Percentiles rank a stretch among this genome's conserved stretches.
Conservation (phyloP, 2,329 filamentous ascomycete genomes). For the Fusarium succisae region DNA sequence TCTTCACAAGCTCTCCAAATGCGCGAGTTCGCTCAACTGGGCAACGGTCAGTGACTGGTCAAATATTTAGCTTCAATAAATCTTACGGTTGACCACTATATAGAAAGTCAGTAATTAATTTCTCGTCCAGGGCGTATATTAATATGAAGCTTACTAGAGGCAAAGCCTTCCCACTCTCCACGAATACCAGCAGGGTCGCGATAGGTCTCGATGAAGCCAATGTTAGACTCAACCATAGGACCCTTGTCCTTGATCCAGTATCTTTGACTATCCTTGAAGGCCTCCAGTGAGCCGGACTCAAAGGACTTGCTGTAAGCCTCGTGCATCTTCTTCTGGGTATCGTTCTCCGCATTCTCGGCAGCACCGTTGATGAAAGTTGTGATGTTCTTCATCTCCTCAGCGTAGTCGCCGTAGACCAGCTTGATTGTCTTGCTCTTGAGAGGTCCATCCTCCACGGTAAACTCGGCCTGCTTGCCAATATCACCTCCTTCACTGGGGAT, state of each 20-base stretch:
- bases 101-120: slow-evolving; percentile 30
- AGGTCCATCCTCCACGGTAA: slow-evolving; percentile 66
- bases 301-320: slow-evolving; percentile 80
- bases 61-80: not conserved
- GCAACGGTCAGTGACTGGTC: slow-evolving; percentile 3
- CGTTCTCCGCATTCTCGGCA: slow-evolving; percentile 74
- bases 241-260: slow-evolving; percentile 86
- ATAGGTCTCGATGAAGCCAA: slow-evolving; percentile 89
- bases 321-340: slow-evolving; percentile 78
- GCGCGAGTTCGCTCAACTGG: slow-evolving; percentile 82
- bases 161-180: slow-evolving; percentile 88
- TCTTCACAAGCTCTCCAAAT: slow-evolving; percentile 84
- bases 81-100: slow-evolving; percentile 72
- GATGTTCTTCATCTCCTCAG: slow-evolving; percentile 75
- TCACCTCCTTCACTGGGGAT: slow-evolving; percentile 73
- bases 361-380: slow-evolving; percentile 74
- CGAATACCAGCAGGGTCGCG: slow-evolving; percentile 82
- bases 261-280: slow-evolving; percentile 82
- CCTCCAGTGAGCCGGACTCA: slow-evolving; percentile 75
- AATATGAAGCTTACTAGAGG: slow-evolving; percentile 58
- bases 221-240: slow-evolving; percentile 80
- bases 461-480: slow-evolving; percentile 71
- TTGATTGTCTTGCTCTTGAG: slow-evolving; percentile 74
- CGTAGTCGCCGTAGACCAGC: slow-evolving; percentile 79
- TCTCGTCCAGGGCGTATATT: not conserved